phyloP scores from a whole-genome alignment of 73 alveolate genomes.

The Tetrahymena borealis region DNA sequence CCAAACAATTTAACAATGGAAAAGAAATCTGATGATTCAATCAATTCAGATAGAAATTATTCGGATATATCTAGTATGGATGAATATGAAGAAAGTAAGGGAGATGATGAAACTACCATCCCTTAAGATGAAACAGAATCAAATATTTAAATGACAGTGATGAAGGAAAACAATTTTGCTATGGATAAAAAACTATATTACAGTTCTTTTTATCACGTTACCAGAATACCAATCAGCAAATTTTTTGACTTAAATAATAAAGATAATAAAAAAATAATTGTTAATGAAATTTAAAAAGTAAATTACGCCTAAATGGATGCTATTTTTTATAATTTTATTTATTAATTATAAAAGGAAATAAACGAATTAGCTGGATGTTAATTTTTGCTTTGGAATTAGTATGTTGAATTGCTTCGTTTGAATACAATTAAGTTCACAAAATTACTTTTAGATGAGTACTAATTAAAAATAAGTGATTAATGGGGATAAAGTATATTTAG shows the following conservation, averaged over 20 bases:
- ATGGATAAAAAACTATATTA: background rate
- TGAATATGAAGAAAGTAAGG: background rate
- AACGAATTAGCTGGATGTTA: background rate
- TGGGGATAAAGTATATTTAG: slow-evolving; percentile 68
- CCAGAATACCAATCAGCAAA: background rate
- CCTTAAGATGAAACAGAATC: background rate
- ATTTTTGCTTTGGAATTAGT: background rate
- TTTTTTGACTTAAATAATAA: background rate
- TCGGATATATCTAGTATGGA: background rate
- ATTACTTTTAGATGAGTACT: slow-evolving; percentile 5
- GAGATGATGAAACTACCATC: background rate
- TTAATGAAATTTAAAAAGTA: background rate
- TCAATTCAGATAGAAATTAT: background rate
- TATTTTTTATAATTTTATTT: background rate
- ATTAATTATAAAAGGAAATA: background rate
- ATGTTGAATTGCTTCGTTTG: background rate
- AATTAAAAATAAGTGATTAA: slow-evolving; percentile 43
- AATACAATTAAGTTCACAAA: background rate
- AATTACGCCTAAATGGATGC: background rate
- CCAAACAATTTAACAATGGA: background rate
- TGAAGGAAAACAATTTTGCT: background rate
- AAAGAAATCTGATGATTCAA: background rate
- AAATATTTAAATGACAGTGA: background rate
- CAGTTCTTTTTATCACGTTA: background rate
- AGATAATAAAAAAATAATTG: background rate